Percentiles rank a stretch among this genome's conserved stretches.
Conservation (phyloP, 2,329 filamentous ascomycete species). For the Arthrocladium fulminans region DNA sequence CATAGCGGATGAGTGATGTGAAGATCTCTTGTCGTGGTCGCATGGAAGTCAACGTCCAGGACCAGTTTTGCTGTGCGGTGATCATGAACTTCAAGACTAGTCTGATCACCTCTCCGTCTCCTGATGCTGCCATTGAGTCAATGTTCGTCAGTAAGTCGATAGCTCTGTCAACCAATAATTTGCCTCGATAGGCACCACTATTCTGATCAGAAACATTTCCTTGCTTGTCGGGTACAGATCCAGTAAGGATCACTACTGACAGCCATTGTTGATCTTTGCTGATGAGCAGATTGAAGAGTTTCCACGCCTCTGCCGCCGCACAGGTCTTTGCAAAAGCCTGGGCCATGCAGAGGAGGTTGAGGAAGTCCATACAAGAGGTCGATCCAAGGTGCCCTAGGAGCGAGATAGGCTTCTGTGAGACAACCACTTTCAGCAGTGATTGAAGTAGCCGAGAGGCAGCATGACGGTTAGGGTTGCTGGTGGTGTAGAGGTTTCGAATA, state of each 20-base stretch:
- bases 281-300: constrained; percentile 74
- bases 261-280: constrained; percentile 93
- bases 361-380: constrained; percentile 72
- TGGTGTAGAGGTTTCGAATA: neutral
- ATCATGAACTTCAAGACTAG: constrained; percentile 80
- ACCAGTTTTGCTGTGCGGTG: constrained; percentile 87
- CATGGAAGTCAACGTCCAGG: constrained; percentile 79
- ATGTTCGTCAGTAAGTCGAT: constrained; percentile 52
- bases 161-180: constrained; percentile 66
- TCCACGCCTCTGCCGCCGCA: constrained; percentile 59
- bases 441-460: neutral
- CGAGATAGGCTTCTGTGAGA: constrained; percentile 56
- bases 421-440: neutral
- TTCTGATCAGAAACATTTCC: constrained; percentile 45
- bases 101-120: constrained; percentile 58
- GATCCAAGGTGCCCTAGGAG: constrained; percentile 83
- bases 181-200: constrained; percentile 34
- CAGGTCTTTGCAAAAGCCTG: constrained; percentile 26
- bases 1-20: constrained; percentile 59
- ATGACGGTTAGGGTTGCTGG: neutral
- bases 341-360: constrained; percentile 68
- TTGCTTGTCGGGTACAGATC: constrained; percentile 70
- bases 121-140: constrained; percentile 48
- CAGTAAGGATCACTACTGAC: constrained; percentile 83
- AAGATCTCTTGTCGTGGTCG: constrained; percentile 67